Base-by-base conservation (phyloP, 1,139 yeast genomes). In the Geotrichum klebahnii region DNA sequence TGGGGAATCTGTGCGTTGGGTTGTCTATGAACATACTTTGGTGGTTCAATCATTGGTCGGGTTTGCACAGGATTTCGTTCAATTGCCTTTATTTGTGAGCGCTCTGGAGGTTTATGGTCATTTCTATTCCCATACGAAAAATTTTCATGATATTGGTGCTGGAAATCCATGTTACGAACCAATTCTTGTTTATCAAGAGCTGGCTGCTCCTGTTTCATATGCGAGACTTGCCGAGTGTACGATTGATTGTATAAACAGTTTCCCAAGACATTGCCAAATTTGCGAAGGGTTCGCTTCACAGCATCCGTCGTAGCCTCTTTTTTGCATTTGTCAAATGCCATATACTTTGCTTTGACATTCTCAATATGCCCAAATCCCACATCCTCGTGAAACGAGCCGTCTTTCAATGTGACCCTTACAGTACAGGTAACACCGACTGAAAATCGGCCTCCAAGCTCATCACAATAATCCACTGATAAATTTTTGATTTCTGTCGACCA, bases 251-350 rank as follows among this genome's bases (percentile, higher is more conserved):
- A 84, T 19, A 84, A 71, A 62, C 94, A 84, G 63, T 84, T 84
- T 1, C 94, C 94, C 58, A 84, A 68, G 0, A 82, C 81, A 61
- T 83, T 82, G 29, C 95, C 95, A 67, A 84, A 85, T 61, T 83
- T 81, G 53, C 94, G 72, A 57, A 85, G 71, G 29, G 90, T 83
- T 37, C 95, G 69, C 64, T 85, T 85, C 55, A 84, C 64, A 0
- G 82, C 95, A 65, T 85, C 94, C 0, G 95, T 85, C 24, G 80
- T 76, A 1, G 92, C 94, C 61, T 84, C 90, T 59, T 85, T 85
- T 59, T 80, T 79, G 61, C 87, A 70, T 62, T 84, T 84, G 56
- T 84, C 94, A 64, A 79, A 81, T 1, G 92, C 94, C 69, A 76
- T 74, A 6, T 81, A 80, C 61, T 80, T 80, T 40, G 73, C 70